Evolutionary conservation across 1,139 yeast species (phyloP).

Genomic region (Yamadazyma taylorii): DNA sequence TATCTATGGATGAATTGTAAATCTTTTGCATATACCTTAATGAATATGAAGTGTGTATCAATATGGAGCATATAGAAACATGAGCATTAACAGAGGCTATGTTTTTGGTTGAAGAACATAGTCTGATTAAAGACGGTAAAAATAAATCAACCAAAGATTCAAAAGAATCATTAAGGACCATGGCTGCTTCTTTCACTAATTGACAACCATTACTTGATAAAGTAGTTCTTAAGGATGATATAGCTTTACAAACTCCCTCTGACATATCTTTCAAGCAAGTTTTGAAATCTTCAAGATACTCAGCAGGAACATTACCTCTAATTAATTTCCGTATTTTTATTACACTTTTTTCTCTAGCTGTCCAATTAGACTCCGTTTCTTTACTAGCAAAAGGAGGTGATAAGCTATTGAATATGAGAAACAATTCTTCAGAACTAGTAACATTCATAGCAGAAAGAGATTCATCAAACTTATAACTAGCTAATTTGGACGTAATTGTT

Average conservation of each 20-base stretch:
- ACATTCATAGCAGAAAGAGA: slow-evolving; percentile 23
- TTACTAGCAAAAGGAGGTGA: slow-evolving; percentile 58
- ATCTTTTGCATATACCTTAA: slow-evolving; percentile 55
- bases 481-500: slow-evolving; percentile 18
- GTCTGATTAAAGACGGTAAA: slow-evolving; percentile 55
- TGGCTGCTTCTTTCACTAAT: slow-evolving; percentile 70
- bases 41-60: slow-evolving; percentile 55
- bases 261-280: slow-evolving; percentile 42
- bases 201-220: slow-evolving; percentile 76
- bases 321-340: slow-evolving; percentile 56
- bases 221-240: slow-evolving; percentile 79
- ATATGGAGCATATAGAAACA: slow-evolving; percentile 60
- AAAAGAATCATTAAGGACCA: slow-evolving; percentile 45
- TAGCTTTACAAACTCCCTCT: slow-evolving; percentile 69
- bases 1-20: slow-evolving; percentile 59
- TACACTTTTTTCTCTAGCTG: slow-evolving; percentile 62
- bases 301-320: slow-evolving; percentile 50
- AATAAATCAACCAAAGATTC: slow-evolving; percentile 67
- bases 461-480: slow-evolving; percentile 27
- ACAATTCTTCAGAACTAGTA: slow-evolving; percentile 18
- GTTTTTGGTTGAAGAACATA: slow-evolving; percentile 75
- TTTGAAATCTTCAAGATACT: slow-evolving; percentile 45
- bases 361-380: slow-evolving; percentile 92
- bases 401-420: slow-evolving; percentile 19
- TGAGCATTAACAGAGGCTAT: slow-evolving; percentile 78